Evolutionary conservation across 2,329 filamentous ascomycete genomes (phyloP), one percentile per base, ranked within the genome.

Genomic region (Dendryphion nanum): DNA sequence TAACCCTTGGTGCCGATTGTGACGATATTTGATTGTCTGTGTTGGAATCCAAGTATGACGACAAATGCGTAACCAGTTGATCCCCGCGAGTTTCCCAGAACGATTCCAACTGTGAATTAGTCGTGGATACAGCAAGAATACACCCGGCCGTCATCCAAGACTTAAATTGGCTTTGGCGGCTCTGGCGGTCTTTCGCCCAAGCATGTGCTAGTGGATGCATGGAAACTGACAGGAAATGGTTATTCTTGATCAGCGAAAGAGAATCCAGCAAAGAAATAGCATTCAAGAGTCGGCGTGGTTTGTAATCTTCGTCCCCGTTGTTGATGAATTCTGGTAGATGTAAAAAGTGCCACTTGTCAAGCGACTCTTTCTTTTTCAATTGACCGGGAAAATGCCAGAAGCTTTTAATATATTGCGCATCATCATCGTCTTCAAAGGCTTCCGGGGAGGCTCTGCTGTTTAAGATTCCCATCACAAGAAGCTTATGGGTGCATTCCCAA

Each of bases 161-260:
- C 15, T 40, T 31, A 24, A 48, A 37, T 26, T 55, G 50, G 30
- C 42, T 32, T 7, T 38, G 35, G 30, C 43, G 19, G 17, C 44
- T 33, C 37, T 54, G 49, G 7, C 59, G 52, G 33, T 63, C 59
- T 31, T 48, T 51, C 14, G 59, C 60, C 63, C 61, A 67, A 2
- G 58, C 50, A 37, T 68, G 64, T 10, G 58, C 51, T 2, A 68
- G 47, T 6, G 59, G 60, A 42, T 68, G 63, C 45, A 66, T 65
- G 16, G 61, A 62, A 18, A 67, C 33, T 29, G 37, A 36, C 4
- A 33, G 48, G 4, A 35, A 18, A 12, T 38, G 31, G 13, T 35
- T 38, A 26, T 16, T 24, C 30, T 37, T 48, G 7, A 62, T 45
- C 14, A 66, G 43, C 4, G 55, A 59, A 37, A 63, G 54, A 17